Conservation (phyloP, 2,329 filamentous ascomycete species). For the Colletotrichum echinochloae region DNA sequence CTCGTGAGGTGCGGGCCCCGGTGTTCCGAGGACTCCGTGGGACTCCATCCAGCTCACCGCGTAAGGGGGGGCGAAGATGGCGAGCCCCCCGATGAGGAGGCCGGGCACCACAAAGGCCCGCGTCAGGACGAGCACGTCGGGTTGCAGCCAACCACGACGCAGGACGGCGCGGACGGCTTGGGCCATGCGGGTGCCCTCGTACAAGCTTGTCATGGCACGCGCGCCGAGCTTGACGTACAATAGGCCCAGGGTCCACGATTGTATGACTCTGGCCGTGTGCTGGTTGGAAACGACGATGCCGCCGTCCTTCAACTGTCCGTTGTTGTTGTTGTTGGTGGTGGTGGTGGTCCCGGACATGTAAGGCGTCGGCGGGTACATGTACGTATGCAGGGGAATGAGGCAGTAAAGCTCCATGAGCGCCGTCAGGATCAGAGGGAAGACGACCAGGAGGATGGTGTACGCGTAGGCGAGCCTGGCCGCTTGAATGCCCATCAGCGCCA, state of each 20-base stretch:
- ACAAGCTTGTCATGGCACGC: slow-evolving; percentile 74
- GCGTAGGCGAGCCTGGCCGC: slow-evolving; percentile 74
- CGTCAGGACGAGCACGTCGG: slow-evolving; percentile 83
- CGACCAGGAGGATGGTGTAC: slow-evolving; percentile 78
- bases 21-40: slow-evolving; percentile 30
- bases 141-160: slow-evolving; percentile 80
- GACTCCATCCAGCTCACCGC: slow-evolving; percentile 43
- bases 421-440: slow-evolving; percentile 85
- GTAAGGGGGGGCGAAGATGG: slow-evolving; percentile 70
- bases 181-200: slow-evolving; percentile 77
- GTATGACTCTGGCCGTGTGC: slow-evolving; percentile 87
- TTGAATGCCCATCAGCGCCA: slow-evolving; percentile 47
- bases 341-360: slow-evolving; percentile 37
- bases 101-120: slow-evolving; percentile 88
- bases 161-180: slow-evolving; percentile 80
- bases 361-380: slow-evolving; percentile 63
- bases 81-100: slow-evolving; percentile 68
- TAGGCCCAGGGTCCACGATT: slow-evolving; percentile 93
- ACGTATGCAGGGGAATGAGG: slow-evolving; percentile 86
- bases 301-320: slow-evolving; percentile 44
- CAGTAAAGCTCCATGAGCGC: slow-evolving; percentile 89
- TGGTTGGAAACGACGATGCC: slow-evolving; percentile 41
- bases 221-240: slow-evolving; percentile 87
- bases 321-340: slow-evolving; percentile 43
- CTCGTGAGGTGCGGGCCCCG: slow-evolving; percentile 41